Percentiles rank a stretch among this genome's conserved stretches.
phyloP scores from a whole-genome alignment of 495 filamentous ascomycete genomes.

The Xylaria castorea region DNA sequence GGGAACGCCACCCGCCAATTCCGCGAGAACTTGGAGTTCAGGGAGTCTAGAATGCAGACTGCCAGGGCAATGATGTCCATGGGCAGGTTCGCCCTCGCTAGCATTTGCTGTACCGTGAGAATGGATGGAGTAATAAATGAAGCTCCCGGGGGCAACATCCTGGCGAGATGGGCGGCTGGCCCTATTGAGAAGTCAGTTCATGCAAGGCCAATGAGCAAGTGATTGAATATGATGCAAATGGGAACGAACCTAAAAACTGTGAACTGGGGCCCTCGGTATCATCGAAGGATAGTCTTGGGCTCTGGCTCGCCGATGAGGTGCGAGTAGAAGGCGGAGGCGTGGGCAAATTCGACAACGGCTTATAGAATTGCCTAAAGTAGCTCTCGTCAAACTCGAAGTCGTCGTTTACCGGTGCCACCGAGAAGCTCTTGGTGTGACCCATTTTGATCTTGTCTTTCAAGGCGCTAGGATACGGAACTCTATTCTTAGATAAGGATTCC shows the following conservation, averaged over 20 bases:
- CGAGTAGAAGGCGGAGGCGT: slow-evolving; percentile 62
- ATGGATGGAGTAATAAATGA: slow-evolving; percentile 58
- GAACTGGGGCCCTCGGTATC: slow-evolving; percentile 51
- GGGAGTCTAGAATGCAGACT: slow-evolving; percentile 62
- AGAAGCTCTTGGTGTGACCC: slow-evolving; percentile 43
- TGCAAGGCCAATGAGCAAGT: background rate
- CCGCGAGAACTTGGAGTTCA: slow-evolving; percentile 60
- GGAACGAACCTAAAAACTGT: slow-evolving; percentile 53
- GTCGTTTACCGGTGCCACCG: slow-evolving; percentile 47
- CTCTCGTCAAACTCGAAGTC: slow-evolving; percentile 59
- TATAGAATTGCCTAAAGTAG: slow-evolving; percentile 63
- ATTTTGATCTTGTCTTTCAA: slow-evolving; percentile 32
- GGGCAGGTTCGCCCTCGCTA: slow-evolving; percentile 56
- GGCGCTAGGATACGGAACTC: slow-evolving; percentile 34
- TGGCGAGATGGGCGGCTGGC: slow-evolving; percentile 61
- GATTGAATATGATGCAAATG: background rate
- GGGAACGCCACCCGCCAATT: slow-evolving; percentile 60
- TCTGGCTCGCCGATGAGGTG: slow-evolving; percentile 49
- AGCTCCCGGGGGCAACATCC: slow-evolving; percentile 60
- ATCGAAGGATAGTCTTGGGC: slow-evolving; percentile 47
- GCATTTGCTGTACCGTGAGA: slow-evolving; percentile 57
- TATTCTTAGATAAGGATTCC: slow-evolving; percentile 26
- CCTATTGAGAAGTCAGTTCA: slow-evolving; percentile 44
- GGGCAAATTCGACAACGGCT: slow-evolving; percentile 65
- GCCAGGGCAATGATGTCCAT: slow-evolving; percentile 60